phyloP scores from a whole-genome alignment of 176 grass and related monocot genomes.

The Aegilops tauschii region DNA sequence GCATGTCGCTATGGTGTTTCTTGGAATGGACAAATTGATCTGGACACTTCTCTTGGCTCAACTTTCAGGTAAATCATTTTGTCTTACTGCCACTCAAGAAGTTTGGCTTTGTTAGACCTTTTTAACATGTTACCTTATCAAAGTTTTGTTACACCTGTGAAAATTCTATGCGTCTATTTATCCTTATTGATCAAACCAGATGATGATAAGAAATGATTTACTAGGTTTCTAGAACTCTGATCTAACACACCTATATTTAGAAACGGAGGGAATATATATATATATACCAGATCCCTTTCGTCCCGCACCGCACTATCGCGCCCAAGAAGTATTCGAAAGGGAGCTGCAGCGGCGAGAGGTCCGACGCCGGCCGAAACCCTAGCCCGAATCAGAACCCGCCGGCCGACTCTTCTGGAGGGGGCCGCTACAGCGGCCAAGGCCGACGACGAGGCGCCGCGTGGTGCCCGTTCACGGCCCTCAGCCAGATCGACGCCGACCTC shows the following conservation, averaged over 20 bases:
- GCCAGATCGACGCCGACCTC: slow-evolving; percentile 29
- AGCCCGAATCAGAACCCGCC: background rate
- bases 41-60: background rate
- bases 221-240: background rate
- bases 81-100: background rate
- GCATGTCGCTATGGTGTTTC: background rate
- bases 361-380: background rate
- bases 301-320: no score
- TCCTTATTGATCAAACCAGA: background rate
- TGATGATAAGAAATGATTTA: background rate
- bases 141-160: background rate
- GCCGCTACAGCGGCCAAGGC: slow-evolving; percentile 15
- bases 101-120: background rate
- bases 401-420: slow-evolving; percentile 16
- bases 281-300: no score
- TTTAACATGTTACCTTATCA: background rate
- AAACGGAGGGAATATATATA: background rate
- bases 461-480: slow-evolving; percentile 48
- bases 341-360: no score
- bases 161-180: background rate
- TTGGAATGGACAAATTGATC: background rate
- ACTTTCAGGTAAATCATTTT: slow-evolving; percentile 3
- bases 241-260: no score
- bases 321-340: no score
- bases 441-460: slow-evolving; percentile 8